Evolutionary conservation across 78 protist species (phyloP), one percentile per base, ranked within the genome.

Genomic region (Planoprotostelium fungivorum): DNA sequence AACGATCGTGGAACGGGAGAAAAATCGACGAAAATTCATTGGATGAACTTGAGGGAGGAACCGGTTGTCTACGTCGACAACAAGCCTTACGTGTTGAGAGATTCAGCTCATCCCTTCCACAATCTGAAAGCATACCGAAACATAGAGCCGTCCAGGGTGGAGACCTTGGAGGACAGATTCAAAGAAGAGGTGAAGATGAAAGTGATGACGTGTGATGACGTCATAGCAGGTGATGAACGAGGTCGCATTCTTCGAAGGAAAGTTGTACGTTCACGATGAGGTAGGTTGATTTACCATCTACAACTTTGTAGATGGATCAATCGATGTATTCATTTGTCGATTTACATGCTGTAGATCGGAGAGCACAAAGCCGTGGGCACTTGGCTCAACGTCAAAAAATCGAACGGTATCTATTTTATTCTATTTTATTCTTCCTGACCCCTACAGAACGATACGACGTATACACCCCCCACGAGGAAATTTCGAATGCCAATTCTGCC

Each of bases 31-130:
- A 87, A 87, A 36, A 34, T 87, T 28, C 23, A 9, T 5, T 88
- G 89, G 89, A 73, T 35, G 9, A 88, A 88, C 83, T 29, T 88
- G 86, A 38, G 89, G 36, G 89, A 88, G 5, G 89, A 88, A 63
- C 83, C 84, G 34, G 84, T 88, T 9, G 83, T 88, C 34, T 88
- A 88, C 51, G 83, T 88, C 86, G 28, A 37, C 89, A 63, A 63
- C 38, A 31, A 38, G 31, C 84, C 89, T 29, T 88, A 35, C 34
- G 84, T 37, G 38, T 31, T 85, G 36, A 35, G 87, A 37, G 87
- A 85, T 16, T 5, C 37, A 16, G 87, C 36, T 5, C 36, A 35
- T 35, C 87, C 87, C 16, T 85, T 85, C 87, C 87, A 85, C 87
- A 85, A 85, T 16, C 16, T 85, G 87, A 85, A 85, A 36, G 63